Percentiles rank a stretch among this genome's conserved stretches.
Conservation (phyloP, 2,329 filamentous ascomycete genomes). For the Dothistroma septosporum region DNA sequence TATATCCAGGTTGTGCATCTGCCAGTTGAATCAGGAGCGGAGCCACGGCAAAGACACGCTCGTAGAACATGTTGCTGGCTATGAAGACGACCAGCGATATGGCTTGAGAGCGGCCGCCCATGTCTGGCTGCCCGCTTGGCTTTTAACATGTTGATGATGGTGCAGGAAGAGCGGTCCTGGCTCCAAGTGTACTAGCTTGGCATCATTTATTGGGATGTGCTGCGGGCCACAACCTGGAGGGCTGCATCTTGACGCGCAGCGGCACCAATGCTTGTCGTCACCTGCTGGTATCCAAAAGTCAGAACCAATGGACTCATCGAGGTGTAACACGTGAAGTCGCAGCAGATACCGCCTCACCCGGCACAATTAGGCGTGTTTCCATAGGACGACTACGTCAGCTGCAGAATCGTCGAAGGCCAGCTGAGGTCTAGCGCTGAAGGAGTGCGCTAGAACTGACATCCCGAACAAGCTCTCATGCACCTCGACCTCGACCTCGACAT, state of each 20-base stretch:
- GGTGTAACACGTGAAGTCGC: constrained; percentile 1
- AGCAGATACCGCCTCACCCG: background rate
- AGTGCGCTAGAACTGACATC: too few relatives aligned
- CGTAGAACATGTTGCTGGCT: constrained; percentile 9
- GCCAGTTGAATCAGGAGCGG: constrained; percentile 16
- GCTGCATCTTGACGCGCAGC: background rate
- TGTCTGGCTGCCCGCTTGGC: constrained; percentile 5
- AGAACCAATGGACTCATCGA: constrained; percentile 8
- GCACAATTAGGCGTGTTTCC: background rate
- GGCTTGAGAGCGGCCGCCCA: background rate
- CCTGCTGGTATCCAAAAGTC: too few relatives aligned
- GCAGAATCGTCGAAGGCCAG: too few relatives aligned
- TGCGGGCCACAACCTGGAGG: background rate
- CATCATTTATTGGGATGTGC: background rate
- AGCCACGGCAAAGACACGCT: constrained; percentile 10
- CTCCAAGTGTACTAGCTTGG: background rate
- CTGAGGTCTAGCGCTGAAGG: background rate
- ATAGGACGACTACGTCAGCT: background rate
- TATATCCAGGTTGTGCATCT: constrained; percentile 13
- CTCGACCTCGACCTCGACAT: background rate
- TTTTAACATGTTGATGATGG: constrained; percentile 1
- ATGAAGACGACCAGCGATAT: constrained; percentile 4
- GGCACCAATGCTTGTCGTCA: background rate
- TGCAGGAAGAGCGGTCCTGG: background rate
- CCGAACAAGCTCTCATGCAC: too few relatives aligned